phyloP scores from a whole-genome alignment of 164 flowering plant genomes.

The Malania oleifera region DNA sequence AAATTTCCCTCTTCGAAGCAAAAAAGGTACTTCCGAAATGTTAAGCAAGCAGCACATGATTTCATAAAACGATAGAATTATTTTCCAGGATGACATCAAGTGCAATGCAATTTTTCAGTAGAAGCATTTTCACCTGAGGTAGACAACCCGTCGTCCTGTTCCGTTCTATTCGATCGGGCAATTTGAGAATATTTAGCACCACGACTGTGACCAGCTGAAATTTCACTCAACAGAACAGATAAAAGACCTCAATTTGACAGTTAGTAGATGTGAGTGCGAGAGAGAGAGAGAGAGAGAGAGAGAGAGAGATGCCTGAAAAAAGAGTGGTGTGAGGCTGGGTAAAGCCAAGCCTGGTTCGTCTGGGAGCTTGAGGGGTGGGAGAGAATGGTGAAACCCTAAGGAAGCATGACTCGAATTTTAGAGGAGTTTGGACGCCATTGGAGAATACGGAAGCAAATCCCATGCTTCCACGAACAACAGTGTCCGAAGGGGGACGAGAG shows the following conservation, averaged over 20 bases:
- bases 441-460: conserved; percentile 25
- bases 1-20: no score
- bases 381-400: conserved; percentile 15
- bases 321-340: background rate
- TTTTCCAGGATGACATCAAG: background rate
- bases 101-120: background rate
- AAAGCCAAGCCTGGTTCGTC: conserved; percentile 11
- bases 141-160: conserved; percentile 36
- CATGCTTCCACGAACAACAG: conserved; percentile 15
- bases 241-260: background rate
- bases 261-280: background rate
- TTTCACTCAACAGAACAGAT: background rate
- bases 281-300: conserved; percentile 4
- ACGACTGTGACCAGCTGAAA: conserved; percentile 24
- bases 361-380: conserved; percentile 8
- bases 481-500: no score
- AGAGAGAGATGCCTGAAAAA: conserved; percentile 10
- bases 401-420: conserved; percentile 12
- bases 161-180: conserved; percentile 33
- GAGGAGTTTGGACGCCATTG: conserved; percentile 21
- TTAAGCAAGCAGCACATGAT: no score
- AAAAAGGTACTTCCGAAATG: no score
- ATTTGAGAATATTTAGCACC: conserved; percentile 19
- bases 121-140: conserved; percentile 28
- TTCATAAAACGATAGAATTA: background rate